Evolutionary conservation across 768 basidiomycete genomes (phyloP), one percentile per base, ranked within the genome.

Genomic region (Agaricus subrufescens): DNA sequence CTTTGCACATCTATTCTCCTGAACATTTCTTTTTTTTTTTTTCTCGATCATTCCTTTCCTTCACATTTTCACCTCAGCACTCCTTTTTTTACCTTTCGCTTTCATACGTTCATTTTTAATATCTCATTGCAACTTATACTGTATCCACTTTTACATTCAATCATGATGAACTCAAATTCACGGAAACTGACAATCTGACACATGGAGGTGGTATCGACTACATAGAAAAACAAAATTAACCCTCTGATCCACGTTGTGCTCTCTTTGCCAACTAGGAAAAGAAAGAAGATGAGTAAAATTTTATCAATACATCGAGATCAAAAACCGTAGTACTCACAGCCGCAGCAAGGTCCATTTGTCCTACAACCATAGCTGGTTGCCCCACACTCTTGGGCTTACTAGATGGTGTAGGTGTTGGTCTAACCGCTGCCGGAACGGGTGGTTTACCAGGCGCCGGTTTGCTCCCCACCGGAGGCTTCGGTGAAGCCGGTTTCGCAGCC

Each of bases 291-390:
- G n/a, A 19, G 42, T 15, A 14, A 46, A 50, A 61, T 30, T n/a
- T 40, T 37, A 58, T 26, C 14, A 23, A 51, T 27, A 51, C 15
- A 8, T 51, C 40, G 43, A 51, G 6, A 53, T 31, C 14, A 54
- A 56, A 43, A 10, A 56, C 57, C 49, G 58, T 49, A 3, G 7
- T 26, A 78, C 88, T 76, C 62, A 94, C 89, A 48, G 82, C 87
- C 60, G 92, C 91, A 56, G 93, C 90, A 59, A 94, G 72, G 71
- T 93, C 93, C 71, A 91, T 60, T 64, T 93, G 91, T 34, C 79
- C 79, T 3, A 73, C 69, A 4, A 77, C 79, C 39, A 71, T 69
- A 46, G 72, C 71, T 39, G 74, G 74, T 60, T 74, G 77, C 19
- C 69, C 65, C 14, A 65, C 73, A 15, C 66, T 74, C 45, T 75